These are phyloP conservation scores for Oryza coarctata DNA, from an alignment of 176 grass and related monocot species.

Conservation along the genomic window DNA sequence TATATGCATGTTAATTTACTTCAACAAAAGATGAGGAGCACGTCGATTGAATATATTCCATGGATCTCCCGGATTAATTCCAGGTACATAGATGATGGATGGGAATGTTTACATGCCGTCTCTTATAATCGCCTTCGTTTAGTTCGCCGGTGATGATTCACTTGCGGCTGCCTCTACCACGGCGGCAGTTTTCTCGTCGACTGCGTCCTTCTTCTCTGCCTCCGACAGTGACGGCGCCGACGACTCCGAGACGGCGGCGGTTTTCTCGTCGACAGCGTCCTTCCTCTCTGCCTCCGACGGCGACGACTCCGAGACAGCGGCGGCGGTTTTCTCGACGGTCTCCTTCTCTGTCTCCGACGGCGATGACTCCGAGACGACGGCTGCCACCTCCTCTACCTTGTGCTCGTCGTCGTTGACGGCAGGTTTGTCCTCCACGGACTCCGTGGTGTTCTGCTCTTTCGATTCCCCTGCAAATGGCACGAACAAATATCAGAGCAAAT, in stretches of 20 bases:
- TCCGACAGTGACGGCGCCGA: not conserved
- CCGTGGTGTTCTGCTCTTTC: conserved; percentile 33
- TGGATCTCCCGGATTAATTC: not conserved
- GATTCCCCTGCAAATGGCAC: conserved; percentile 33
- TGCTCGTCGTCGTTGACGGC: not conserved
- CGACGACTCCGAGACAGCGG: not conserved
- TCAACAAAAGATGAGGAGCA: not conserved
- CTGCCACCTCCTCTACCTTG: not conserved
- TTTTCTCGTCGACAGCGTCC: not conserved
- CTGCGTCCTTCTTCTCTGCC: not conserved
- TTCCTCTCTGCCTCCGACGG: not conserved
- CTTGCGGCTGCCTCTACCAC: not conserved
- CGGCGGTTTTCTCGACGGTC: not conserved
- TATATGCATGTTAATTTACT: not conserved
- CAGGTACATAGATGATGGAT: not conserved
- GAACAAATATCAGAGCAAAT: not conserved
- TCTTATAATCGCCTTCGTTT: not conserved
- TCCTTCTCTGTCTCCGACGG: not conserved
- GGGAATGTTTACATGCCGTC: not conserved
- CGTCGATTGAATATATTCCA: not conserved
- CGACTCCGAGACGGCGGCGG: not conserved
- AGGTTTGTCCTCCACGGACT: conserved; percentile 35
- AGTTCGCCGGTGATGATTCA: not conserved
- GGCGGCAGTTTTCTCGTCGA: not conserved
- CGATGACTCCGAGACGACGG: not conserved